phyloP scores from a whole-genome alignment of 441 rosid genomes.

The Capsella rubella region DNA sequence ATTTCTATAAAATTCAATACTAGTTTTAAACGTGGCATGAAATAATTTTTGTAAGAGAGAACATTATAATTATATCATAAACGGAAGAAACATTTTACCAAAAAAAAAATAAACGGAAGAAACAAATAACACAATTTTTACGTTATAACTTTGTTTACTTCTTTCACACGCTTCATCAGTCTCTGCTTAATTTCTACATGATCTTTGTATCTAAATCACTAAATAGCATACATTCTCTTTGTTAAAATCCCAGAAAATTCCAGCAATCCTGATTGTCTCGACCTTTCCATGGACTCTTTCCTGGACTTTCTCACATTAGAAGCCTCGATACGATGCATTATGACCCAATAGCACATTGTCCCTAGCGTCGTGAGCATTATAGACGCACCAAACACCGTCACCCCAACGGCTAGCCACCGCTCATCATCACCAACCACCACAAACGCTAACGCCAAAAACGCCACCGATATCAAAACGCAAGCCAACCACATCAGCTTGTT shows the following conservation, averaged over 20 bases:
- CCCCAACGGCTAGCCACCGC: slow-evolving; percentile 48
- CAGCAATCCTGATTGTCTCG: slow-evolving; percentile 40
- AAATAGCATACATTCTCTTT: slow-evolving; percentile 48
- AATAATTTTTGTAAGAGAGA: not conserved
- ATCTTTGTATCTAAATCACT: slow-evolving; percentile 13
- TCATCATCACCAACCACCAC: slow-evolving; percentile 48
- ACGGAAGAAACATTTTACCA: not conserved
- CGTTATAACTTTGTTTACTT: slow-evolving; percentile 22
- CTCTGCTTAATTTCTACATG: not conserved
- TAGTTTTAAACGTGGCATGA: not conserved
- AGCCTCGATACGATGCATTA: slow-evolving; percentile 41
- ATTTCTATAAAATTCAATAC: not conserved
- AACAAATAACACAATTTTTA: not conserved
- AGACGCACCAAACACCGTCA: slow-evolving; percentile 47
- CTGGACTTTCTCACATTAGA: slow-evolving; percentile 40
- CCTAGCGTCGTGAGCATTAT: slow-evolving; percentile 49
- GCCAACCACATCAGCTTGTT: slow-evolving; percentile 80
- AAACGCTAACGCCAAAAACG: slow-evolving; percentile 63
- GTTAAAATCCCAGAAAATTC: slow-evolving; percentile 43
- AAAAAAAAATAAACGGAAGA: not conserved
- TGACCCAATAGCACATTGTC: slow-evolving; percentile 49
- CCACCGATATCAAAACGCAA: slow-evolving; percentile 58
- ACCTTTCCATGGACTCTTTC: slow-evolving; percentile 35
- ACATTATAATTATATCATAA: not conserved
- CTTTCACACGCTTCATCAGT: slow-evolving; percentile 7